These are phyloP conservation scores for Leishmania turanica DNA, from an alignment of 208 protist species.

Conservation along the genomic window DNA sequence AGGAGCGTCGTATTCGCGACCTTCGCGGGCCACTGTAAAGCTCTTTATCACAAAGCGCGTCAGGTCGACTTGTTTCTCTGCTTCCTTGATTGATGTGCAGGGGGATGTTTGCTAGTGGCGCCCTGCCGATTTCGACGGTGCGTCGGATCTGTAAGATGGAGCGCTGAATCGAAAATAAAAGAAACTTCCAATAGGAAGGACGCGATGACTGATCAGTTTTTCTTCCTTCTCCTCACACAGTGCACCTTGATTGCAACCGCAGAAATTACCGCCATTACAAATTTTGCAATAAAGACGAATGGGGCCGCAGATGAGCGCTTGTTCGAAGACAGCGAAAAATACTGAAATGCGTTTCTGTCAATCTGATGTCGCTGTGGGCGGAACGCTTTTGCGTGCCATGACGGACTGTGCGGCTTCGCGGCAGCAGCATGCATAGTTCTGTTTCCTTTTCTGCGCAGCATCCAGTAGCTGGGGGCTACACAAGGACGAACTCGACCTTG, in stretches of 20 bases:
- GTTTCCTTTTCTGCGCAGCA: conserved; percentile 5
- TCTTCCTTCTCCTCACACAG: background rate
- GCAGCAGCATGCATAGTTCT: background rate
- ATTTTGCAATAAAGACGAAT: background rate
- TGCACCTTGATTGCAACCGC: background rate
- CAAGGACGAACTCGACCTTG: background rate
- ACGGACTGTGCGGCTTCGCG: background rate
- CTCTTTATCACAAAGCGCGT: background rate
- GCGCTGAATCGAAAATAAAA: background rate
- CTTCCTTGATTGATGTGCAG: background rate
- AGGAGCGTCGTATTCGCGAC: conserved; percentile 37
- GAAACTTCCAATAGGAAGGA: background rate
- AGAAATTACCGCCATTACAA: background rate
- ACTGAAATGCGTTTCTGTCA: background rate
- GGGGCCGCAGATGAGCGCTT: background rate
- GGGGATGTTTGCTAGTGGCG: background rate
- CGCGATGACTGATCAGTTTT: background rate
- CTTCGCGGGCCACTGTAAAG: conserved; percentile 38
- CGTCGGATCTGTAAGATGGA: background rate
- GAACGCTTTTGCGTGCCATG: background rate
- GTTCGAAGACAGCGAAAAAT: background rate
- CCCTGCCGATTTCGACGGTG: background rate
- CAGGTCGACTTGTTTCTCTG: background rate
- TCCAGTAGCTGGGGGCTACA: background rate
- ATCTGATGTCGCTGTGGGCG: background rate